phyloP scores from a whole-genome alignment of 495 filamentous ascomycete genomes.

The Umbilicaria muhlenbergii region DNA sequence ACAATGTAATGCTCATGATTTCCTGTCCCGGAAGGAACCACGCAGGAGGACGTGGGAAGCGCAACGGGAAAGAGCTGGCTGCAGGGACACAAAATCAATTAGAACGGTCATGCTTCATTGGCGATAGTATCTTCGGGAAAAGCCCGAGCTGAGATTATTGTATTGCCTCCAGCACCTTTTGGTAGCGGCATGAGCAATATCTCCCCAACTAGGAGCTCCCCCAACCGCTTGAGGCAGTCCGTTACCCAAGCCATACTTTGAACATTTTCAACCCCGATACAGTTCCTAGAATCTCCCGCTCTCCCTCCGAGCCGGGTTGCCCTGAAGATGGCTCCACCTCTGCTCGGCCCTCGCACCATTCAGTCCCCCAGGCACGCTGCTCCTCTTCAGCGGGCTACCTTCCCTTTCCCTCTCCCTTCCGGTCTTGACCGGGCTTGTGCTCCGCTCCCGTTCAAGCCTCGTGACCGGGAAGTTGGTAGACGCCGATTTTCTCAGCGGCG shows the following conservation, averaged over 20 bases:
- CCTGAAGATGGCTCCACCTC: slow-evolving; percentile 15
- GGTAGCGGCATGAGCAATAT: neutral
- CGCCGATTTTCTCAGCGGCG: slow-evolving; percentile 54
- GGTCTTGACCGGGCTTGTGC: slow-evolving; percentile 14
- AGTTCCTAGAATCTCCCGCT: slow-evolving; percentile 22
- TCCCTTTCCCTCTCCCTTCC: slow-evolving; percentile 21
- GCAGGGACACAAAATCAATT: neutral
- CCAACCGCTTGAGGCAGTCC: neutral
- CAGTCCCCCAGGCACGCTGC: slow-evolving; percentile 22
- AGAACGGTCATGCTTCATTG: neutral
- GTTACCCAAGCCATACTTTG: neutral
- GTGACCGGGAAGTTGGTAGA: slow-evolving; percentile 29
- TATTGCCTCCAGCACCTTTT: neutral
- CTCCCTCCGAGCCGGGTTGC: slow-evolving; percentile 17
- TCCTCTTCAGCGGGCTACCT: slow-evolving; percentile 18
- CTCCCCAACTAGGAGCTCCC: neutral
- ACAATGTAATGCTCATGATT: no score
- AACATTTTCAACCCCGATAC: no score
- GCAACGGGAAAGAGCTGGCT: neutral
- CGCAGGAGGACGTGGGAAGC: no score
- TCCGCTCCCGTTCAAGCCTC: slow-evolving; percentile 23
- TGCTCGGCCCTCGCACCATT: slow-evolving; percentile 18
- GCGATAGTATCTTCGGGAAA: neutral
- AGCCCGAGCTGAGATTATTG: neutral
- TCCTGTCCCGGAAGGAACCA: no score